Conservation (phyloP, 345 rosid genomes). For the Cochlearia excelsa region DNA sequence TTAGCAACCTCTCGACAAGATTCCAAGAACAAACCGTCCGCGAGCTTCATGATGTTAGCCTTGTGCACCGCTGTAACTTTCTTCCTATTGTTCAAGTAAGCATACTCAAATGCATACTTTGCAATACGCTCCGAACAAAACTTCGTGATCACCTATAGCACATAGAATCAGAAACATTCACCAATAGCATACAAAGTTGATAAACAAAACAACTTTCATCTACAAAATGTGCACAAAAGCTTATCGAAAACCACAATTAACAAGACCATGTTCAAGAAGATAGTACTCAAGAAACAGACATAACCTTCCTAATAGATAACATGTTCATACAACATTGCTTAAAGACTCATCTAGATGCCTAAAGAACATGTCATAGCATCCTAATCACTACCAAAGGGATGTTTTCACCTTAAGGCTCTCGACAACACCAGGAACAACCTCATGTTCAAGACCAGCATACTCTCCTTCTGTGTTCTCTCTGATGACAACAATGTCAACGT, state of each 20-base stretch:
- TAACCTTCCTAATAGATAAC: neutral
- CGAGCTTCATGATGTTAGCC: constrained; percentile 52
- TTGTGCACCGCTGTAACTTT: constrained; percentile 89
- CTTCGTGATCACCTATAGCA: constrained; percentile 84
- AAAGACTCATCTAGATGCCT: neutral
- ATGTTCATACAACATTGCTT: neutral
- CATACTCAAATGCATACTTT: constrained; percentile 93
- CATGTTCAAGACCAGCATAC: constrained; percentile 87
- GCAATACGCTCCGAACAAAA: constrained; percentile 94
- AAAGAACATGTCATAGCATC: constrained; percentile 1
- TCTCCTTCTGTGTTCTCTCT: constrained; percentile 97
- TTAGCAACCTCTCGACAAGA: constrained; percentile 86
- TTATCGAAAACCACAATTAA: neutral
- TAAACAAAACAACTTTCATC: neutral
- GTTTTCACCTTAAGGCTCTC: no score
- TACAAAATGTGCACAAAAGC: neutral
- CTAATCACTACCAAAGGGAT: no score
- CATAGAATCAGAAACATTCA: constrained; percentile 30
- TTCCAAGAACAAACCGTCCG: constrained; percentile 61
- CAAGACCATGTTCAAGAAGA: neutral
- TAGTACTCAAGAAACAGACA: neutral
- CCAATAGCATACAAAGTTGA: neutral
- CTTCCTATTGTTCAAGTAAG: constrained; percentile 86
- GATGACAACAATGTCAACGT: constrained; percentile 56
- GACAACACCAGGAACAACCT: constrained; percentile 62